These are phyloP conservation scores for Tulasnella calospora DNA, from an alignment of 768 basidiomycete species.

Conservation along the genomic window DNA sequence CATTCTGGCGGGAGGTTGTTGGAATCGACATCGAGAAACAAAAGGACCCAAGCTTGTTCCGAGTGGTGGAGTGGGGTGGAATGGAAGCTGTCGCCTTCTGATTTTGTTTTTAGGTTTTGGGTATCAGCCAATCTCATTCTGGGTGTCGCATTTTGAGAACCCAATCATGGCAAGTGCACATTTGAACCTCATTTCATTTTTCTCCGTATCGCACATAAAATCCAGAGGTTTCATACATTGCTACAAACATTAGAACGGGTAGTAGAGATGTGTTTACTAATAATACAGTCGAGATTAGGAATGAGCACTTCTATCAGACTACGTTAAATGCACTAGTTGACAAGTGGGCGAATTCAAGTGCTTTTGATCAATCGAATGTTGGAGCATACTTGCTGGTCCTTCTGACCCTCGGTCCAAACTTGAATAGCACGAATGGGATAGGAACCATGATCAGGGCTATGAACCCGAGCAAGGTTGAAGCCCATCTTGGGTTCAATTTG, in stretches of 20 bases:
- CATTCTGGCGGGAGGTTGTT: neutral
- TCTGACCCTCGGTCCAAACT: conserved; percentile 18
- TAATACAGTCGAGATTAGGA: neutral
- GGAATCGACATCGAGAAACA: conserved; percentile 37
- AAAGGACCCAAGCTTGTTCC: conserved; percentile 36
- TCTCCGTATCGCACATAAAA: neutral
- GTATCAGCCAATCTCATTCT: neutral
- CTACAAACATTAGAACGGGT: neutral
- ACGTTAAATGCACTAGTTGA: neutral
- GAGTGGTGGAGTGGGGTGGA: conserved; percentile 49
- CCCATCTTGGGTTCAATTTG: conserved; percentile 39
- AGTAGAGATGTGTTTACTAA: neutral
- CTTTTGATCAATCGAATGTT: conserved; percentile 14
- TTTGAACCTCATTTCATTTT: neutral
- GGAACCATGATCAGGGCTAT: conserved; percentile 35
- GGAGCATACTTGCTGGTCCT: conserved; percentile 23
- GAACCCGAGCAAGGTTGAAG: conserved; percentile 39
- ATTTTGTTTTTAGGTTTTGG: neutral
- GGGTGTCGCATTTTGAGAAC: neutral
- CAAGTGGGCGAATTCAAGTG: neutral
- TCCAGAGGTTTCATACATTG: neutral
- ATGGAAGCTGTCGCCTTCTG: conserved; percentile 37
- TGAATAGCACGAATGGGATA: conserved; percentile 31
- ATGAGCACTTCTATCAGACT: neutral
- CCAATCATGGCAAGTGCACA: neutral